A percentile compares a stretch with the other conserved stretches of the same genome.
These are phyloP conservation scores for Colletotrichum sp. DNA, from an alignment of 2,329 filamentous ascomycete species.

Conservation along the genomic window DNA sequence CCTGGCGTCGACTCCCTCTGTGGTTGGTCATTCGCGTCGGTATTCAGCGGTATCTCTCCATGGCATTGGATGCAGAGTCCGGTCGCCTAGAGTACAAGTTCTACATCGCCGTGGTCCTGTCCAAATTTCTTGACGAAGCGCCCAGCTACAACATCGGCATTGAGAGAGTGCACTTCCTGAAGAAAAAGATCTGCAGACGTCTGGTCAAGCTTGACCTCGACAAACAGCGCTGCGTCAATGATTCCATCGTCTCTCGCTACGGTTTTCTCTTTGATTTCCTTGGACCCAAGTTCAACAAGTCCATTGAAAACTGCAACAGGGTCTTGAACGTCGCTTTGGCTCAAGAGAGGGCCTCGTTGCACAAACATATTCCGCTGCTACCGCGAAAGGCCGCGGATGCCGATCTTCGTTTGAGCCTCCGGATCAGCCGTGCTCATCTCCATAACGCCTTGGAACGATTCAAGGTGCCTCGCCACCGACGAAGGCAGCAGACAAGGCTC, in stretches of 20 bases:
- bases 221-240: conserved; percentile 22
- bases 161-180: conserved; percentile 44
- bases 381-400: conserved; percentile 35
- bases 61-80: conserved; percentile 38
- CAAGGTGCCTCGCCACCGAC: not conserved
- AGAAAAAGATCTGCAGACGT: conserved; percentile 60
- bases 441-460: not conserved
- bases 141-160: conserved; percentile 27
- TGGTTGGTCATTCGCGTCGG: conserved; percentile 69
- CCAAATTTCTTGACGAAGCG: conserved; percentile 48
- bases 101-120: conserved; percentile 54
- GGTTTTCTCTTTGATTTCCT: conserved; percentile 31
- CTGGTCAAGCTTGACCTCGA: conserved; percentile 62
- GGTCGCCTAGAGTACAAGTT: conserved; percentile 63
- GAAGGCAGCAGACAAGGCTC: not conserved
- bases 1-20: conserved; percentile 67
- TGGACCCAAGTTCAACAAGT: conserved; percentile 28
- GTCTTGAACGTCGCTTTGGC: conserved; percentile 42
- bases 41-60: conserved; percentile 55
- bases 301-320: conserved; percentile 31
- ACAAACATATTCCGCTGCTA: conserved; percentile 46
- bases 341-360: conserved; percentile 39
- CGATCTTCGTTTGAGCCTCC: conserved; percentile 41
- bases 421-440: conserved; percentile 43
- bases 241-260: conserved; percentile 22